Evolutionary conservation across 1,139 yeast genomes (phyloP), one percentile per base, ranked within the genome.

Genomic region (Yamadazyma blattariae): DNA sequence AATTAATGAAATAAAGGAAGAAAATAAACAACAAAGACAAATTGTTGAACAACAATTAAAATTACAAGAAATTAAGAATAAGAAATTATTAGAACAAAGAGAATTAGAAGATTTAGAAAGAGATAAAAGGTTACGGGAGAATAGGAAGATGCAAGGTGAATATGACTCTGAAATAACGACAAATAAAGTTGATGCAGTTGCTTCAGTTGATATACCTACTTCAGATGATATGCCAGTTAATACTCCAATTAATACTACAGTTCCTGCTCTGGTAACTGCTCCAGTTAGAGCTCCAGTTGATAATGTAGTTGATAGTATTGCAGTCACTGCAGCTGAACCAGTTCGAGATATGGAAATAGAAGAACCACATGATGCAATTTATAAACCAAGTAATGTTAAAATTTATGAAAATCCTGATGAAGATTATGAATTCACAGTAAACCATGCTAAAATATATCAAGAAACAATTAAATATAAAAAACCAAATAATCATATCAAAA

Each of bases 401-500:
- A 38, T 43, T 2, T 68, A 67, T 39, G 70, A 68, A 26, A 69
- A 69, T 39, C 72, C 74, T 2, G 74, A 67, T 14, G 65, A 60
- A 33, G 74, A 69, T 33, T 76, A 74, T 48, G 72, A 74, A 25
- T 52, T 77, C 48, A 72, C 82, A 0, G 64, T 74, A 2, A 59
- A 69, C 8, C 81, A 77, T 40, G 82, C 79, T 1, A 71, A 70
- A 45, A 62, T 61, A 12, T 79, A 78, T 47, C 81, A 74, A 46
- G 59, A 64, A 32, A 53, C 72, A 36, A 58, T 78, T 27, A 55
- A 68, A 13, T 60, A 63, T 32, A 62, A 65, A 19, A 26, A 35
- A 8, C 37, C 37, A 6, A 25, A 32, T 5, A 27, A 32, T 17
- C 15, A 37, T n/a, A 7, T 17, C 7, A 17, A 5, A 7, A 34